Percentiles rank a stretch among this genome's conserved stretches.
phyloP scores from a whole-genome alignment of 2,329 filamentous ascomycete genomes.

The Nigrograna mackinnonii region DNA sequence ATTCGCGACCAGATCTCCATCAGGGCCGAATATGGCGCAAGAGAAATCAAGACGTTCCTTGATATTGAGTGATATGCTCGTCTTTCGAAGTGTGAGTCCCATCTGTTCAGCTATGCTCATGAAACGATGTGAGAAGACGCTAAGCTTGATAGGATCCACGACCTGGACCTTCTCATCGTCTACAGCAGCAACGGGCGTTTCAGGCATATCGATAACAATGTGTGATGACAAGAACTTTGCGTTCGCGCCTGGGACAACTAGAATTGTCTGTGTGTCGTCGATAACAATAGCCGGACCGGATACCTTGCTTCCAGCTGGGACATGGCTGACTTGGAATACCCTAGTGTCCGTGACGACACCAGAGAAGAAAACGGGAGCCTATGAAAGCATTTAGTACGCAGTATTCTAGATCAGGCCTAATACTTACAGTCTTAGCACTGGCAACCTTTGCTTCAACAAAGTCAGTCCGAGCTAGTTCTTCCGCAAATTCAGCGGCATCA shows the following conservation, averaged over 20 bases:
- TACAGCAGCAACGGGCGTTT: too few species aligned
- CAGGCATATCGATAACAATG: too few species aligned
- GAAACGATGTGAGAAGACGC: constrained; percentile 6
- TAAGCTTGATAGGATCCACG: constrained; percentile 13
- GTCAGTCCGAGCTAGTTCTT: too few species aligned
- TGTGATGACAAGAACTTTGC: too few species aligned
- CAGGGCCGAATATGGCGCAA: not conserved
- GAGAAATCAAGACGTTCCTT: not conserved
- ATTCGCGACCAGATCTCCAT: not conserved
- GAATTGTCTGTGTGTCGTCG: constrained; percentile 52
- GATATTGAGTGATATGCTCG: not conserved
- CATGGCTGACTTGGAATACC: constrained; percentile 21
- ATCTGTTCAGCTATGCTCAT: constrained; percentile 1
- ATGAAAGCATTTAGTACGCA: too few species aligned
- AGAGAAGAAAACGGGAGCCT: too few species aligned
- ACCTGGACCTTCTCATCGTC: too few species aligned
- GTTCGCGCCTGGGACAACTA: constrained; percentile 42
- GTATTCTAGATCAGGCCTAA: too few species aligned
- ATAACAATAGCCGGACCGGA: constrained; percentile 35
- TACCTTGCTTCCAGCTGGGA: constrained; percentile 20
- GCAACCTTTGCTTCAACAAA: too few species aligned
- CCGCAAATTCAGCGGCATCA: too few species aligned
- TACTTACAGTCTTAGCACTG: too few species aligned
- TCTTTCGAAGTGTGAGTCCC: not conserved
- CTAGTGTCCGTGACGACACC: too few species aligned